phyloP scores from a whole-genome alignment of 768 basidiomycete species.

The Neoboletus brunneissimus region DNA sequence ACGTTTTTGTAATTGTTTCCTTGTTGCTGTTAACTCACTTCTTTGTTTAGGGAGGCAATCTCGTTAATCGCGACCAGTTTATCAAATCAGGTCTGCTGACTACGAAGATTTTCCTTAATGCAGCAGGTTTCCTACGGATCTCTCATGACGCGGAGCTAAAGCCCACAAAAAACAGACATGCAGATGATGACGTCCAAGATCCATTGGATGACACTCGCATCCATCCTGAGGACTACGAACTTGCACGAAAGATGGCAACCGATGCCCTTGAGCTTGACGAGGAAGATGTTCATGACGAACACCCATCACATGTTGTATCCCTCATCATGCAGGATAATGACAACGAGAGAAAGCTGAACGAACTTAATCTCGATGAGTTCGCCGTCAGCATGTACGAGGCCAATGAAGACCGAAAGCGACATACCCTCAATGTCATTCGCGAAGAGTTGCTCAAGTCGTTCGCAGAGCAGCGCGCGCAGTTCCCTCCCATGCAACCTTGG shows the following conservation, averaged over 20 bases:
- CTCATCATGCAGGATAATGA: conserved; percentile 82
- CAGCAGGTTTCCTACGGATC: conserved; percentile 88
- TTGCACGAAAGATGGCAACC: conserved; percentile 97
- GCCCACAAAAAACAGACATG: conserved; percentile 54
- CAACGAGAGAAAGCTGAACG: conserved; percentile 75
- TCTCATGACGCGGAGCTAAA: conserved; percentile 66
- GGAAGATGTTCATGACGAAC: conserved; percentile 90
- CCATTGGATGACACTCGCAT: conserved; percentile 94
- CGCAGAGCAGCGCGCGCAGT: conserved; percentile 66
- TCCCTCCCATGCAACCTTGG: conserved; percentile 64
- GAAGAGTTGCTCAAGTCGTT: conserved; percentile 82
- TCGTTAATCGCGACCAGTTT: conserved; percentile 86
- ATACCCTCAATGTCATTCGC: conserved; percentile 85
- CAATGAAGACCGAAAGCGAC: conserved; percentile 81
- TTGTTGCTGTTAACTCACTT: not conserved
- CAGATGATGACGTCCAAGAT: conserved; percentile 72
- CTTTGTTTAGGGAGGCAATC: conserved; percentile 68
- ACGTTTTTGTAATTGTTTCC: conserved; percentile 25
- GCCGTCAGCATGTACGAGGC: conserved; percentile 87
- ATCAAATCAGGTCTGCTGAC: conserved; percentile 77
- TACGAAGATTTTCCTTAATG: conserved; percentile 88
- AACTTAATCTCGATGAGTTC: conserved; percentile 94
- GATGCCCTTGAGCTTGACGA: conserved; percentile 97
- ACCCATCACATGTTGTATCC: conserved; percentile 86
- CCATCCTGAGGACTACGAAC: conserved; percentile 96